Evolutionary conservation across 768 basidiomycete species (phyloP).

Genomic region (Boletales sp.): DNA sequence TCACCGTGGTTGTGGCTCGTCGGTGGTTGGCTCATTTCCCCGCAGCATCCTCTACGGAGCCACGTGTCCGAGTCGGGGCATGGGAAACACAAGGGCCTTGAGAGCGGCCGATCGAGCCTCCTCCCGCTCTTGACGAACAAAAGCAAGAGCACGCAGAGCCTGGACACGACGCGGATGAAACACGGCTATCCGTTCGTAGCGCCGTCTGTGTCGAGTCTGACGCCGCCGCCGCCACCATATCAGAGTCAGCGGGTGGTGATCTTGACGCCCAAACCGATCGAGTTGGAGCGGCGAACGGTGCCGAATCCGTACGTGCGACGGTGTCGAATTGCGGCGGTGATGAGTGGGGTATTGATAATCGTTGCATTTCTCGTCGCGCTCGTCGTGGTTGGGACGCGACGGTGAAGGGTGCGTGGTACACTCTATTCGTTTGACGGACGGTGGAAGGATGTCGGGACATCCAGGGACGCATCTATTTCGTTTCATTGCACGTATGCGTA

Average conservation of each 20-base stretch:
- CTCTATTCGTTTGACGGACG: not conserved
- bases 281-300: slow-evolving; percentile 4
- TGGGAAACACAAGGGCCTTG: slow-evolving; percentile 30
- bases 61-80: not conserved
- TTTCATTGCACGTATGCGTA: not conserved
- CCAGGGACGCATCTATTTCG: not conserved
- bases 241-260: slow-evolving; percentile 17
- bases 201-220: slow-evolving; percentile 39
- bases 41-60: slow-evolving; percentile 13
- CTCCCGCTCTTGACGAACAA: slow-evolving; percentile 32
- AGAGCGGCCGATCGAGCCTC: slow-evolving; percentile 38
- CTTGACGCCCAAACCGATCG: slow-evolving; percentile 18
- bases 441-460: not conserved
- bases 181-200: slow-evolving; percentile 59
- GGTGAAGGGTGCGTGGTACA: not conserved
- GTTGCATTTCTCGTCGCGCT: slow-evolving; percentile 50
- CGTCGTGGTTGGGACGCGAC: slow-evolving; percentile 29
- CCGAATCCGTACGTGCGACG: slow-evolving; percentile 38
- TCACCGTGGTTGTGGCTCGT: slow-evolving; percentile 74
- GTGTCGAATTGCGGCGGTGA: slow-evolving; percentile 60
- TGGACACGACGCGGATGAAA: slow-evolving; percentile 43
- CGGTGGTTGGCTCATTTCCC: slow-evolving; percentile 63
- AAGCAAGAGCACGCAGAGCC: slow-evolving; percentile 41
- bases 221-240: slow-evolving; percentile 24
- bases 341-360: slow-evolving; percentile 48